Base-by-base conservation (phyloP, 2,329 filamentous ascomycete species). In the Diaporthe sp. region DNA sequence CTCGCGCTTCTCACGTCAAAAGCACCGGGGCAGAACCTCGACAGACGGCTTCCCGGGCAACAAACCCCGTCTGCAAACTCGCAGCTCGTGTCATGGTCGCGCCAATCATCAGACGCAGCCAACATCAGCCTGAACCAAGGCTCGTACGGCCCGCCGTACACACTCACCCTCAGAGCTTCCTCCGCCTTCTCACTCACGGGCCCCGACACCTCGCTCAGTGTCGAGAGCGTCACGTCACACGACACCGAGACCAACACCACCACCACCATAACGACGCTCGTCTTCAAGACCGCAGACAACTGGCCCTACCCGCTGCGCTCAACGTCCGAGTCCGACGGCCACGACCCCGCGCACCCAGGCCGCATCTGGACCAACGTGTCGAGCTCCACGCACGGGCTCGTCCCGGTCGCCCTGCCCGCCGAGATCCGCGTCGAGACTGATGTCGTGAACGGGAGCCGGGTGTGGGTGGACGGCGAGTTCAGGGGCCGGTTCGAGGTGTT, bases 401-500 rank as follows among this genome's bases (percentile, higher is more conserved):
- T 89, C 0, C 78, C 75, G 0, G 76, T 90, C 3, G 77, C 80
- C 0, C 61, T 81, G 0, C 81, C 83, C 0, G 82, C 80, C 0
- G 79, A 80, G 0, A 78, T 89, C 6, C 85, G 82, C 0, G 85
- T 90, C 19, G 82, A 82, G 28, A 87, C 87, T 0, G 85, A 89
- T 71, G 80, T 83, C 1, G 78, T 85, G 9, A 84, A 86, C 19
- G 88, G 89, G 0, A 88, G 84, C 72, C 82, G 88, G 1, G 87
- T 87, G 0, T 90, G 87, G 87, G 77, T 89, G 0, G 79, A 88
- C 74, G 85, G 83, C 10, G 62, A 77, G 0, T 89, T 90, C 62
- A 83, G 77, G 1, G 89, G 89, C 0, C 80, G 89, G 13, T 90
- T 90, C 71, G 88, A 90, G 77, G 88, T 90, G 0, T 89, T 88